Base-by-base conservation (phyloP, 2,329 filamentous ascomycete species). In the Cordyceps farinosa region DNA sequence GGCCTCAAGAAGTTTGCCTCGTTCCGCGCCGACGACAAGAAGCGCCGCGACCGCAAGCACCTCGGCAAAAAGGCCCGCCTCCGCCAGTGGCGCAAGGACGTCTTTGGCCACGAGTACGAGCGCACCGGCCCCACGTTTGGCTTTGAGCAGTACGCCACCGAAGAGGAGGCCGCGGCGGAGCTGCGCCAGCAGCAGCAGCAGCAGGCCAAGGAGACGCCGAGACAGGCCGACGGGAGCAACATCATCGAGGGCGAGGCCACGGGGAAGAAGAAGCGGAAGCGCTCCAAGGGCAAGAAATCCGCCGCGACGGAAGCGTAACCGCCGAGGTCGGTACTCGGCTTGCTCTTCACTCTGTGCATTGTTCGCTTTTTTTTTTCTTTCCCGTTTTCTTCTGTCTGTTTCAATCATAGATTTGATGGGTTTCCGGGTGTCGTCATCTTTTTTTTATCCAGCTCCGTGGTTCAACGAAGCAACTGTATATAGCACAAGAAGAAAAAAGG, bases 1-100 rank as follows among this genome's bases (percentile, higher is more conserved):
- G 94, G 95, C 7, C 80, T 99, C 71, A 99, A 99, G 84, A 98
- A 97, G 79, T 85, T 97, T 65, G 93, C 94, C 5, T 83, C 90
- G 5, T 99, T 95, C 80, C 85, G 95, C 63, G 93, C 97, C 73
- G 80, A 83, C 3, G 90, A 93, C 70, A 95, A 96, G 84, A 98
- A 98, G 82, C 83, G 84, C 68, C 90, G 89, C 70, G 95, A 99
- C 73, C 87, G 88, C 79, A 97, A 96, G 82, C 84, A 86, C 70
- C 82, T 98, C 36, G 90, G 91, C 67, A 99, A 98, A 85, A 98
- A 98, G 80, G 91, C 91, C 8, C 84, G 94, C 27, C 80, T 99
- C 65, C 82, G 92, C 72, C 86, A 97, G 78, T 99, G 95, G 95
- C 86, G 87, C 56, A 79, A 82, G 65, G 86, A 88, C 61, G 83